Evolutionary conservation across 2,329 filamentous ascomycete species (phyloP).

Genomic region (Exophiala spinifera): DNA sequence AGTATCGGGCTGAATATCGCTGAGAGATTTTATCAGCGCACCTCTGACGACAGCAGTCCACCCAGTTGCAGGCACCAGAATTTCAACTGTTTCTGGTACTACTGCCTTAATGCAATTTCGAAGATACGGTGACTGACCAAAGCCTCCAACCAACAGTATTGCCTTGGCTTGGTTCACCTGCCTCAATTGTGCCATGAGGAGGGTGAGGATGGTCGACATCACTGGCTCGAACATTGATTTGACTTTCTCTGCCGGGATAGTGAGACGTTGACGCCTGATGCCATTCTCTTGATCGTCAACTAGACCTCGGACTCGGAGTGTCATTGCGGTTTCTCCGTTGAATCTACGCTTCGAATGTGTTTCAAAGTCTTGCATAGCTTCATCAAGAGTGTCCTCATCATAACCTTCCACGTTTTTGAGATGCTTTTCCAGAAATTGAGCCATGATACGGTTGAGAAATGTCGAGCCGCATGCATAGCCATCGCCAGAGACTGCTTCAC

Average conservation of each 20-base stretch:
- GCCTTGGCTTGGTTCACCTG: constrained; percentile 58
- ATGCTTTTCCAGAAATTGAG: constrained; percentile 24
- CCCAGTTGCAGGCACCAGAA: constrained; percentile 29
- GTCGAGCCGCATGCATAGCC: constrained; percentile 32
- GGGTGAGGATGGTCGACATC: constrained; percentile 22
- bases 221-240: constrained; percentile 28
- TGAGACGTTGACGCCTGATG: constrained; percentile 29
- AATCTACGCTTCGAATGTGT: constrained; percentile 29
- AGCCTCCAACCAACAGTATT: constrained; percentile 33
- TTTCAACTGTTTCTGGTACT: constrained; percentile 20
- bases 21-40: constrained; percentile 23
- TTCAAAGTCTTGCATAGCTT: constrained; percentile 32
- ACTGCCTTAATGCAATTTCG: constrained; percentile 22
- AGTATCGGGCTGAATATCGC: constrained; percentile 11
- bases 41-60: constrained; percentile 33
- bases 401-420: constrained; percentile 25
- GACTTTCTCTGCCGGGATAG: constrained; percentile 24
- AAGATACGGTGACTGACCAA: constrained; percentile 32
- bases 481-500: constrained; percentile 30
- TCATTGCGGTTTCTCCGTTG: constrained; percentile 25
- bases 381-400: constrained; percentile 30
- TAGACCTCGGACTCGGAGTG: constrained; percentile 30
- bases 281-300: constrained; percentile 21
- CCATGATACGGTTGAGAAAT: constrained; percentile 33
- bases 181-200: constrained; percentile 40